These are phyloP conservation scores for Porcisia deanei DNA, from an alignment of 208 protist genomes.

Conservation along the genomic window DNA sequence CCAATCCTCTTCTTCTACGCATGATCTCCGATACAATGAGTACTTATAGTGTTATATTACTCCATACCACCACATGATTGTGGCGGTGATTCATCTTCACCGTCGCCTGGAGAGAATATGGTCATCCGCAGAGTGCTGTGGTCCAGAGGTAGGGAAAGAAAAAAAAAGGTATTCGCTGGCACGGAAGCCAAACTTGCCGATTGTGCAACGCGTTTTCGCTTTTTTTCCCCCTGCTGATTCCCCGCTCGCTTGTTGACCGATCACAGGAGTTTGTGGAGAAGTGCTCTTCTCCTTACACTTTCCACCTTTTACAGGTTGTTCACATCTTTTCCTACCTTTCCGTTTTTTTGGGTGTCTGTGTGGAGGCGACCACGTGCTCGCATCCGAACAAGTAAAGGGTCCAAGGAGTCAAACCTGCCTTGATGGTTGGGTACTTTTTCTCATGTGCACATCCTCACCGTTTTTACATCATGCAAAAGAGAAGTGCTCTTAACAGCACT, in stretches of 20 bases:
- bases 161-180: not conserved
- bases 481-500: not conserved
- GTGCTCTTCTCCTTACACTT: not conserved
- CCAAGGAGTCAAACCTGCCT: not conserved
- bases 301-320: constrained; percentile 22
- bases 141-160: not conserved
- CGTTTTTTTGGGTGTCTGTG: constrained; percentile 6
- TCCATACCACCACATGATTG: constrained; percentile 11
- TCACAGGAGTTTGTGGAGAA: not conserved
- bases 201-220: not conserved
- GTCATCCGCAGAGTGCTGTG: not conserved
- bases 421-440: constrained; percentile 7
- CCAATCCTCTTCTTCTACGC: constrained; percentile 69
- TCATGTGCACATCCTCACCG: not conserved
- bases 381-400: not conserved
- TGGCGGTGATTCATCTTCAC: not conserved
- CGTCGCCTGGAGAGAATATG: not conserved
- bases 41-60: constrained; percentile 88
- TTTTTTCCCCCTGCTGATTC: not conserved
- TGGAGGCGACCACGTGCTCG: not conserved
- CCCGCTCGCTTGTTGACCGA: not conserved
- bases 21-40: constrained; percentile 92
- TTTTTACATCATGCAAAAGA: not conserved
- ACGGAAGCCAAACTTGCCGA: not conserved
- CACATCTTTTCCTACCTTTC: constrained; percentile 19